Conservation (phyloP, 768 basidiomycete species). For the Exidia glandulosa region DNA sequence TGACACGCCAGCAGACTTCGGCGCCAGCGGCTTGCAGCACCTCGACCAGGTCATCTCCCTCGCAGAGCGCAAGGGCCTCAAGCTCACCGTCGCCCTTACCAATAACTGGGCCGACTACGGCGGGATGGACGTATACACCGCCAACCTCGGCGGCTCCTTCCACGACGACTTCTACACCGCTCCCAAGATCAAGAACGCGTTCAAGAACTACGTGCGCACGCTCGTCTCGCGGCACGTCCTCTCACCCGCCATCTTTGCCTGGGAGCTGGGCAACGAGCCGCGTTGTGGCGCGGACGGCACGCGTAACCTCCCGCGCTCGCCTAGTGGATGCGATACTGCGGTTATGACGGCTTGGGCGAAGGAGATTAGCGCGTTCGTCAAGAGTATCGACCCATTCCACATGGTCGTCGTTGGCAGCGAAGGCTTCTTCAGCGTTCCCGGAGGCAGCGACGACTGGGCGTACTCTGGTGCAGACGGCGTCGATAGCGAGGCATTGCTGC, state of each 20-base stretch:
- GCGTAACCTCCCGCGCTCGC: conserved; percentile 10
- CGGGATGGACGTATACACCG: conserved; percentile 9
- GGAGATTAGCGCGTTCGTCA: conserved; percentile 11
- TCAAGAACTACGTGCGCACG: conserved; percentile 10
- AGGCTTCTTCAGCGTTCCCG: conserved; percentile 10
- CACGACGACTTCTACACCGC: conserved; percentile 12
- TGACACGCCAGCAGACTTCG: conserved; percentile 2
- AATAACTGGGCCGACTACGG: conserved; percentile 10
- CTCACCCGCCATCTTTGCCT: conserved; percentile 8
- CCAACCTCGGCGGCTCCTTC: conserved; percentile 7
- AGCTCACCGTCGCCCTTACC: conserved; percentile 9
- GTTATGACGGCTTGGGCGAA: conserved; percentile 9
- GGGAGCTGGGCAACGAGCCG: conserved; percentile 9
- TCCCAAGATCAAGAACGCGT: conserved; percentile 7
- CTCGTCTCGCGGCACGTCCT: conserved; percentile 6
- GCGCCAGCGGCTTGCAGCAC: conserved; percentile 5
- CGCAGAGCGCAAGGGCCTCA: conserved; percentile 9
- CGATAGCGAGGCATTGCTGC: conserved; percentile 6
- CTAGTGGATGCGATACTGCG: conserved; percentile 7
- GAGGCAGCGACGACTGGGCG: conserved; percentile 10
- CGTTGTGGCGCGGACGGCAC: conserved; percentile 10
- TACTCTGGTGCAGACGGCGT: conserved; percentile 4
- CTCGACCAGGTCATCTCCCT: conserved; percentile 9
- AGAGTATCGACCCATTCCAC: conserved; percentile 9
- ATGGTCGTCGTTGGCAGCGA: conserved; percentile 11